Conservation (phyloP, 192 early-diverging fungal genomes). For the Gryganskiella cystojenkinii region DNA sequence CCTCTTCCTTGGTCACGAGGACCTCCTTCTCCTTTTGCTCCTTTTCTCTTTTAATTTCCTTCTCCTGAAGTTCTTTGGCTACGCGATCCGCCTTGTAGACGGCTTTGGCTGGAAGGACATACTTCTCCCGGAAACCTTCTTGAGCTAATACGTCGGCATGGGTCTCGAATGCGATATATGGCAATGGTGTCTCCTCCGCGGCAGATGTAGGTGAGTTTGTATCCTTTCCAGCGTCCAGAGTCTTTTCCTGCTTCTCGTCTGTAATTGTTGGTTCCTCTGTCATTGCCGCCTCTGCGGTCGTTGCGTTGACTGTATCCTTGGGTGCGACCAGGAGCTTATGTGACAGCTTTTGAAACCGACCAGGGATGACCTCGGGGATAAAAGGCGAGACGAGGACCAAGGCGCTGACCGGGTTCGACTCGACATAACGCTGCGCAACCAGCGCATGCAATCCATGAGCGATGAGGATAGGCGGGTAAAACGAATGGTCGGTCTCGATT, state of each 20-base stretch:
- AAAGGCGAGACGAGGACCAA: constrained; percentile 51
- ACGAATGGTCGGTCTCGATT: constrained; percentile 51
- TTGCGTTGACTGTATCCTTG: not conserved
- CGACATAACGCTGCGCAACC: constrained; percentile 54
- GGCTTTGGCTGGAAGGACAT: constrained; percentile 39
- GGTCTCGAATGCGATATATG: constrained; percentile 29
- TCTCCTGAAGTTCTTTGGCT: constrained; percentile 36
- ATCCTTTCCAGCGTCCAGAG: not conserved
- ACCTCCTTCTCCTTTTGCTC: constrained; percentile 10
- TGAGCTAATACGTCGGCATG: constrained; percentile 43
- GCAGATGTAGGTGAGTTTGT: not conserved
- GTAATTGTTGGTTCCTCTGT: not conserved
- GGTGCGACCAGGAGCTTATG: constrained; percentile 23
- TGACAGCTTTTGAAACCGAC: constrained; percentile 37
- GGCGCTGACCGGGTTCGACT: constrained; percentile 55
- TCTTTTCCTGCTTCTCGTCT: not conserved
- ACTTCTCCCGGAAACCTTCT: constrained; percentile 36
- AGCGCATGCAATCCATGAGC: constrained; percentile 53
- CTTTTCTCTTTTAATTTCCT: constrained; percentile 15
- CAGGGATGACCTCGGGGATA: constrained; percentile 25
- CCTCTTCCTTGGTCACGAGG: not conserved
- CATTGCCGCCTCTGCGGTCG: not conserved
- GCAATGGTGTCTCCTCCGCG: not conserved
- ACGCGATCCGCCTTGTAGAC: constrained; percentile 46
- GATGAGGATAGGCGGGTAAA: constrained; percentile 55